These are phyloP conservation scores for Dactylellina sp. DNA, from an alignment of 2,329 filamentous ascomycete species.

Conservation along the genomic window DNA sequence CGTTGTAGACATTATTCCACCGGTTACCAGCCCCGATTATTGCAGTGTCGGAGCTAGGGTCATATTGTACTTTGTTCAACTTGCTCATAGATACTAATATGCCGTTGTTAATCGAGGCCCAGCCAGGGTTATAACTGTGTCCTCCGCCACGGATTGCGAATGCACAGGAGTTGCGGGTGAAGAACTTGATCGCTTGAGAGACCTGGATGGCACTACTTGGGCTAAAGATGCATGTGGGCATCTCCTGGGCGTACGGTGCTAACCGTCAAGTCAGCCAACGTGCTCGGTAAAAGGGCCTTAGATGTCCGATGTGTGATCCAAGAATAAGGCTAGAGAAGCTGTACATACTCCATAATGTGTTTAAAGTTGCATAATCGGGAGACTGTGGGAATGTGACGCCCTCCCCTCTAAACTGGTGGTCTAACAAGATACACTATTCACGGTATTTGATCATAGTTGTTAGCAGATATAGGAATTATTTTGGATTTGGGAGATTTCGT, in stretches of 20 bases:
- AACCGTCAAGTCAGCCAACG: not conserved
- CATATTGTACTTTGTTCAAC: slow-evolving; percentile 63
- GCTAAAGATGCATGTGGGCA: slow-evolving; percentile 30
- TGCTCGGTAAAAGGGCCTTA: too few relatives aligned
- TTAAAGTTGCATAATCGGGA: slow-evolving; percentile 19
- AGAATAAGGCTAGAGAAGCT: not conserved
- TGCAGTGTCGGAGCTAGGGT: slow-evolving; percentile 62
- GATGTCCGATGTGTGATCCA: too few relatives aligned
- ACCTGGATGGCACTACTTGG: slow-evolving; percentile 11
- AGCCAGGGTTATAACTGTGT: slow-evolving; percentile 67
- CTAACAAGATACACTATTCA: slow-evolving; percentile 20
- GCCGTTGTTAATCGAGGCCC: slow-evolving; percentile 68
- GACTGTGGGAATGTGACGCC: slow-evolving; percentile 14
- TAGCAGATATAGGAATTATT: not conserved
- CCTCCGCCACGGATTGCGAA: slow-evolving; percentile 72
- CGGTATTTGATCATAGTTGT: not conserved
- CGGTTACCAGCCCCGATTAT: slow-evolving; percentile 66
- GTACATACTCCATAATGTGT: slow-evolving; percentile 28
- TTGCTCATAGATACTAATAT: slow-evolving; percentile 67
- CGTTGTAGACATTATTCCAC: slow-evolving; percentile 66
- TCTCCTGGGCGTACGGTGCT: slow-evolving; percentile 18
- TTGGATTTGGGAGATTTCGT: not conserved
- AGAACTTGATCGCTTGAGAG: slow-evolving; percentile 31
- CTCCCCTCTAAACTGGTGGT: slow-evolving; percentile 13
- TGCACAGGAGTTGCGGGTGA: slow-evolving; percentile 35